These are phyloP conservation scores for Cutaneotrichosporon mucoides DNA, from an alignment of 1,284 basidiomycete genomes.

Conservation along the genomic window DNA sequence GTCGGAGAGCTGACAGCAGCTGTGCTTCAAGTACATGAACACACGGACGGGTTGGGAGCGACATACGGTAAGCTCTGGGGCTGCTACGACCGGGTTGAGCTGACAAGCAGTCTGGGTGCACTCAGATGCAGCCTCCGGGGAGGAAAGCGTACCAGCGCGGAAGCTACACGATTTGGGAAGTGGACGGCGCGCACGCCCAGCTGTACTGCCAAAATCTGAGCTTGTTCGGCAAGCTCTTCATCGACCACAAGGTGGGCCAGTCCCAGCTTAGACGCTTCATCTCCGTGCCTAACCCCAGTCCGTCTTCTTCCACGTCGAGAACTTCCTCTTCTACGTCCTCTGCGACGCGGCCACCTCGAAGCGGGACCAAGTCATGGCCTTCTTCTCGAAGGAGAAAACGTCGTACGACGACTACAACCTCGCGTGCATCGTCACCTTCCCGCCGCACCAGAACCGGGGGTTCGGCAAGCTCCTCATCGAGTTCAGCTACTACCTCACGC, in stretches of 20 bases:
- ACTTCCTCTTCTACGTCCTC: conserved; percentile 82
- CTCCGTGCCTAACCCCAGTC: conserved; percentile 52
- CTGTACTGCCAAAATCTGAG: conserved; percentile 94
- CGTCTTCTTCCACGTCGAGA: conserved; percentile 77
- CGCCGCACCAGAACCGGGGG: conserved; percentile 83
- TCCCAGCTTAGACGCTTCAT: background rate
- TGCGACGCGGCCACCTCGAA: conserved; percentile 73
- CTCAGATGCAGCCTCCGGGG: conserved; percentile 74
- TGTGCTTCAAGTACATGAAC: conserved; percentile 95
- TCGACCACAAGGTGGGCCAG: conserved; percentile 72
- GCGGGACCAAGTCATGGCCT: conserved; percentile 80
- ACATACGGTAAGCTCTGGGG: conserved; percentile 59
- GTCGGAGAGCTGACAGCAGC: conserved; percentile 31
- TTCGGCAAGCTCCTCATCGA: conserved; percentile 97
- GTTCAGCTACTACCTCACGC: conserved; percentile 93
- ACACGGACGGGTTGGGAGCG: conserved; percentile 66
- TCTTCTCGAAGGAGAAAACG: conserved; percentile 97
- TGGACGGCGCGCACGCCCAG: conserved; percentile 81
- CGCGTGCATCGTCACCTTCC: conserved; percentile 92
- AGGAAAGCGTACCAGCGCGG: conserved; percentile 85
- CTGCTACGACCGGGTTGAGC: conserved; percentile 10
- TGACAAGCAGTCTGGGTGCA: conserved; percentile 62
- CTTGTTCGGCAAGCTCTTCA: conserved; percentile 97
- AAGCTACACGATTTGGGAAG: conserved; percentile 89
- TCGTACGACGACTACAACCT: conserved; percentile 97